phyloP scores from a whole-genome alignment of 768 basidiomycete species.

The Amanita subjunquillea region DNA sequence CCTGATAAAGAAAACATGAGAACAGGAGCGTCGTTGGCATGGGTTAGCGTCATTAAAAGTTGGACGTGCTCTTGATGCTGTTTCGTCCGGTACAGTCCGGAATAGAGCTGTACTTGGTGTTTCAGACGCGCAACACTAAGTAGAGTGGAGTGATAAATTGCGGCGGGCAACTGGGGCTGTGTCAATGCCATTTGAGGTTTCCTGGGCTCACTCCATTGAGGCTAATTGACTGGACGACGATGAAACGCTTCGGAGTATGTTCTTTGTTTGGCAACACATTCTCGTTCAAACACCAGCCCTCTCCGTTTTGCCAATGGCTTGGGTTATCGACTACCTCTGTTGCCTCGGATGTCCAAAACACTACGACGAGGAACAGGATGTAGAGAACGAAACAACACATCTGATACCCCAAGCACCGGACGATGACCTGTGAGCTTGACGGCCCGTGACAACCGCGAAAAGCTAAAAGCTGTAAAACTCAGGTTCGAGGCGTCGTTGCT shows the following conservation, averaged over 20 bases:
- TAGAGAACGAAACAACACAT: conserved; percentile 19
- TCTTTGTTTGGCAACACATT: not conserved
- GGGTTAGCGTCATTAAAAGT: not conserved
- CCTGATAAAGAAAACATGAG: not conserved
- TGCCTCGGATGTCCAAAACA: conserved; percentile 7
- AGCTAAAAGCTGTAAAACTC: conserved; percentile 2
- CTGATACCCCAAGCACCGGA: conserved; percentile 21
- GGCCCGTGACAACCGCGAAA: not conserved
- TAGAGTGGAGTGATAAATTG: not conserved
- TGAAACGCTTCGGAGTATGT: not conserved
- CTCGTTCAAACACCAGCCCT: not conserved
- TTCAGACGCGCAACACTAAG: not conserved
- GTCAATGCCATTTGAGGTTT: not conserved
- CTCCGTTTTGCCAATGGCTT: not conserved
- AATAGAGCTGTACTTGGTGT: not conserved
- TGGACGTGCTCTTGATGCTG: not conserved
- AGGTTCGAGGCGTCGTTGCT: conserved; percentile 16
- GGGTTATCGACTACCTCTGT: conserved; percentile 15
- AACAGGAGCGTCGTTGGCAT: not conserved
- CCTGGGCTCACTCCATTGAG: not conserved
- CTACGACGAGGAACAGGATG: conserved; percentile 1
- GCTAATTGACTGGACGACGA: not conserved
- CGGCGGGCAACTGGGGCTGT: not conserved
- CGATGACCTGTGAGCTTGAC: conserved; percentile 8
- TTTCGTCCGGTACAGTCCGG: not conserved